phyloP scores from a whole-genome alignment of 352 stramenopile species.

The Pythium vanterpoolii region DNA sequence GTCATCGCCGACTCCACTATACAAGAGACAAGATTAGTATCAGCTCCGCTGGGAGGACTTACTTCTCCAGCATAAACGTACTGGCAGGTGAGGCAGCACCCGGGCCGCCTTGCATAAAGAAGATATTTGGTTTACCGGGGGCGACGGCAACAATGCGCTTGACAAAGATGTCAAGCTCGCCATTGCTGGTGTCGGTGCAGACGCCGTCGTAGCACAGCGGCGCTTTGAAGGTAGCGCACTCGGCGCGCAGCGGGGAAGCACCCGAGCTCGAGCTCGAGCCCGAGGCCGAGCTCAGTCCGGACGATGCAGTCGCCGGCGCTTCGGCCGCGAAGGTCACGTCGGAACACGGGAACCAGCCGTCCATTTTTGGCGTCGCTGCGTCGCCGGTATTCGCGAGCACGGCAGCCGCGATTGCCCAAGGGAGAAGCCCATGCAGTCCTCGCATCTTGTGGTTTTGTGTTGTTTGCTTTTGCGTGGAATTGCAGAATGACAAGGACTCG shows the following conservation, averaged over 20 bases:
- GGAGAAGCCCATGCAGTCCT: background rate
- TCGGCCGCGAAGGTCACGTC: conserved; percentile 2
- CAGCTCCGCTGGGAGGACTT: background rate
- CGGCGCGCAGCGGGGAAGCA: conserved; percentile 8
- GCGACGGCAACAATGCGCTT: conserved; percentile 31
- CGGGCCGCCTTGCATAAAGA: conserved; percentile 22
- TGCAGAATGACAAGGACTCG: background rate
- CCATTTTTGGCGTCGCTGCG: conserved; percentile 15
- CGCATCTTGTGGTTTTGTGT: too few species aligned
- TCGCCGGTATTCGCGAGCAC: background rate
- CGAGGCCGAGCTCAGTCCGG: background rate
- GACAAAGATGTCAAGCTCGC: conserved; percentile 41
- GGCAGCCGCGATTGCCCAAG: conserved; percentile 2
- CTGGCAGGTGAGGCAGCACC: conserved; percentile 18
- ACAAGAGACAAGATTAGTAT: background rate
- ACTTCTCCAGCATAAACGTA: too few species aligned
- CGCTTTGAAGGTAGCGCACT: conserved; percentile 38
- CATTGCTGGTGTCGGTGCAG: conserved; percentile 27
- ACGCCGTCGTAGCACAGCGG: conserved; percentile 41
- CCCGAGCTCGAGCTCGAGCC: background rate
- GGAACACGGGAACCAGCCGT: conserved; percentile 48
- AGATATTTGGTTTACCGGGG: conserved; percentile 16
- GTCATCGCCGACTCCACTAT: conserved; percentile 30
- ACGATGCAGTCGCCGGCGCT: conserved; percentile 1
- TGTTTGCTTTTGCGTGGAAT: background rate